phyloP scores from a whole-genome alignment of 75 land plant genomes.

The Sequoia sempervirens region DNA sequence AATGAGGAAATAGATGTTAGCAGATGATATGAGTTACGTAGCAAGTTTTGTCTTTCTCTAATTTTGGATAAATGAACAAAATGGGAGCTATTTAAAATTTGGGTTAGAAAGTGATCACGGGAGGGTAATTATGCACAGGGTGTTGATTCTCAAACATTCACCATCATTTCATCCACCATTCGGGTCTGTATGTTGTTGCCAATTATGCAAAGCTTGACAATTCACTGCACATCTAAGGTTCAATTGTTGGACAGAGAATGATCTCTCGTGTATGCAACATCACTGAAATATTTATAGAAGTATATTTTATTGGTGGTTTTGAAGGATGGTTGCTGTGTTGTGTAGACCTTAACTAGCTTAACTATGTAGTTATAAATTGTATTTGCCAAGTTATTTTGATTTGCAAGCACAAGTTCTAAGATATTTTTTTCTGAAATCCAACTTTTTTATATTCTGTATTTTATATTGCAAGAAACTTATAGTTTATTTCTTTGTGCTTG shows the following conservation, averaged over 20 bases:
- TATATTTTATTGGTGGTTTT: not conserved
- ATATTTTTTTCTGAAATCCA: not conserved
- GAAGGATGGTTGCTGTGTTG: not conserved
- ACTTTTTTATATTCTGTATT: not conserved
- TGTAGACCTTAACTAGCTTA: not conserved
- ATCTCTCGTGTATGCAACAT: not conserved
- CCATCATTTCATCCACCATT: not conserved
- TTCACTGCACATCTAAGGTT: not conserved
- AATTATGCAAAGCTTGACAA: not conserved
- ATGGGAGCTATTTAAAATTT: not conserved
- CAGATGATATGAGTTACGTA: not conserved
- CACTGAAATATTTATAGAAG: no score
- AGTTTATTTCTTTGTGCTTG: not conserved
- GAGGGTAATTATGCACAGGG: not conserved
- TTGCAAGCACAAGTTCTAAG: not conserved
- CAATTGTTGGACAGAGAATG: not conserved
- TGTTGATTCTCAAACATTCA: not conserved
- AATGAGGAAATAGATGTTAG: not conserved
- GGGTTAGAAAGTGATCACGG: not conserved
- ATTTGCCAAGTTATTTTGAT: not conserved
- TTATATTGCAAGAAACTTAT: not conserved
- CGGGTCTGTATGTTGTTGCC: not conserved
- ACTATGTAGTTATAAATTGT: not conserved
- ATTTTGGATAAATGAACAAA: not conserved
- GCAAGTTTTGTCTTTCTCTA: not conserved